A percentile compares a stretch with the other conserved stretches of the same genome.
phyloP scores from a whole-genome alignment of 1,139 yeast genomes.

The Komagataea norvegica region DNA sequence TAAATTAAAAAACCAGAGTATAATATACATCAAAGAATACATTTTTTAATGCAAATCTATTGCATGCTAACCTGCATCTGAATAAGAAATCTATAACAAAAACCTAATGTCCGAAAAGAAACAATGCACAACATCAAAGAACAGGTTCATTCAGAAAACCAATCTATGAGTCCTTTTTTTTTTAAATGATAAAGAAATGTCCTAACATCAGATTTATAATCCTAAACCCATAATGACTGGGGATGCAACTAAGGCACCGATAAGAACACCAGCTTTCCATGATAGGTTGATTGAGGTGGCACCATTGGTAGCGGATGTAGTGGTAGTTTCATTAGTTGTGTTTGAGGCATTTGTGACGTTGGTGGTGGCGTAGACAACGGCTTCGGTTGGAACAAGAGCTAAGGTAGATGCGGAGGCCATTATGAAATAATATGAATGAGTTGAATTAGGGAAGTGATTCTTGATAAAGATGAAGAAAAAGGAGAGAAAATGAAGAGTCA shows the following conservation, averaged over 20 bases:
- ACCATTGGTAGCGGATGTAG: conserved; percentile 17
- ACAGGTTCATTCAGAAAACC: too few relatives aligned
- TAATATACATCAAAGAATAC: too few relatives aligned
- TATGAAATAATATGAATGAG: background rate
- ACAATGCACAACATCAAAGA: too few relatives aligned
- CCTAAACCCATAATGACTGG: conserved; percentile 24
- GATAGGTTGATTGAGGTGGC: conserved; percentile 19
- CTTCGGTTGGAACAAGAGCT: conserved; percentile 24
- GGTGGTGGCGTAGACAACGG: conserved; percentile 25
- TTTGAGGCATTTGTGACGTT: conserved; percentile 18
- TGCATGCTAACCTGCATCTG: too few relatives aligned
- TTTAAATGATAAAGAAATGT: background rate
- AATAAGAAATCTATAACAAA: too few relatives aligned
- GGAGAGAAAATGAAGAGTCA: too few relatives aligned
- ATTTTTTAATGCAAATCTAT: conserved; percentile 1
- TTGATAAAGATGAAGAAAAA: conserved; percentile 1
- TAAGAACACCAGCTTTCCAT: conserved; percentile 26
- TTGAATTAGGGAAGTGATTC: background rate
- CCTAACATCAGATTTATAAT: conserved; percentile 11
- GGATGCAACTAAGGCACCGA: conserved; percentile 25
- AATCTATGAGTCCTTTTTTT: too few relatives aligned
- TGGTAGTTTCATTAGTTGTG: conserved; percentile 19
- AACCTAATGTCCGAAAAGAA: too few relatives aligned
- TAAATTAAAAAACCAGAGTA: background rate
- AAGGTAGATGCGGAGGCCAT: conserved; percentile 11